Conservation (phyloP, 257 asterid genomes). For the Dorcoceras hygrometricum region DNA sequence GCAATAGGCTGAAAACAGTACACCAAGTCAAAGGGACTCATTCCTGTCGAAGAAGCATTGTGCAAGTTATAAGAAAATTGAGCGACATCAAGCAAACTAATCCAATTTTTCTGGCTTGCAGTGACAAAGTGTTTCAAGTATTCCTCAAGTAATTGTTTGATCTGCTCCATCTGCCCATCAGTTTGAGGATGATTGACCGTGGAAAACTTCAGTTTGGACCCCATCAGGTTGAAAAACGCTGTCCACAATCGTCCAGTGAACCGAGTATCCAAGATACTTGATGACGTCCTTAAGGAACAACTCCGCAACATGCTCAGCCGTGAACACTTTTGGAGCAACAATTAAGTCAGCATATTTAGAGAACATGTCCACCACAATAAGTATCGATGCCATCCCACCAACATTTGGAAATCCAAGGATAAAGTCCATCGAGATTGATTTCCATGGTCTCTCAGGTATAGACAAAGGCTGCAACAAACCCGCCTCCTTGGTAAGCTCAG, state of each 20-base stretch:
- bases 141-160: not conserved
- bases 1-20: too few relatives aligned
- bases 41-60: too few relatives aligned
- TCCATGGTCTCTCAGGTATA: not conserved
- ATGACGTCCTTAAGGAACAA: slow-evolving; percentile 7
- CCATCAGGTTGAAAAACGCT: not conserved
- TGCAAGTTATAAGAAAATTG: too few relatives aligned
- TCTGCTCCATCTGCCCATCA: too few relatives aligned
- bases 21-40: too few relatives aligned
- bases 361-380: slow-evolving; percentile 3
- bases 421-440: slow-evolving; percentile 16
- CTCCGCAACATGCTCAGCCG: too few relatives aligned
- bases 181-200: not conserved
- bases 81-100: too few relatives aligned
- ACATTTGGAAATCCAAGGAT: not conserved
- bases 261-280: not conserved
- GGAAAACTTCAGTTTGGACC: not conserved
- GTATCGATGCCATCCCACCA: not conserved
- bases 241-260: slow-evolving; percentile 1
- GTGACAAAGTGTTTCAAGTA: too few relatives aligned
- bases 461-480: too few relatives aligned
- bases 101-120: too few relatives aligned
- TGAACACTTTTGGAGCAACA: not conserved
- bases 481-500: too few relatives aligned
- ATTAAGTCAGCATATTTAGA: not conserved